Evolutionary conservation across 495 filamentous ascomycete species (phyloP).

Genomic region (Talaromyces proteolyticus): DNA sequence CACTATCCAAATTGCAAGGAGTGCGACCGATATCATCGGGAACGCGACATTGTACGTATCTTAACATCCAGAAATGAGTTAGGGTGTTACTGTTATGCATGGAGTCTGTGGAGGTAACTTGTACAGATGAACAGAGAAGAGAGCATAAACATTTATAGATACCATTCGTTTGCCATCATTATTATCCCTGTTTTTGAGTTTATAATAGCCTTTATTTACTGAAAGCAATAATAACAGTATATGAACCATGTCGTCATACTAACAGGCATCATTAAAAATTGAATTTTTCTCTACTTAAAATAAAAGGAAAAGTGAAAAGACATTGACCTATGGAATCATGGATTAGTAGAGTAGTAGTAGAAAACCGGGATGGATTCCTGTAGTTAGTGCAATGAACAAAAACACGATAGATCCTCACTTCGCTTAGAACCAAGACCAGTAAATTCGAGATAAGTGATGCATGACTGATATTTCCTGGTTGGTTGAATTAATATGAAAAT

Average conservation of each 20-base stretch:
- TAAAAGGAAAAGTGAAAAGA: no score
- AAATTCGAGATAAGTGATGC: neutral
- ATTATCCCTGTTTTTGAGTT: neutral
- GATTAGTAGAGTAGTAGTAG: neutral
- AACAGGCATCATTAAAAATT: no score
- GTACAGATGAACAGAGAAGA: neutral
- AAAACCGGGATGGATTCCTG: neutral
- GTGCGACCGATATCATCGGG: conserved; percentile 1
- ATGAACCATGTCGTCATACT: neutral
- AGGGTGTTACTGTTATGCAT: neutral
- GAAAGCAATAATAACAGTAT: neutral
- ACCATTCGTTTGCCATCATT: neutral
- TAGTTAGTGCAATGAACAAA: neutral
- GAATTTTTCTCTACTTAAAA: no score
- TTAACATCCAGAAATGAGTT: neutral
- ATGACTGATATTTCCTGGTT: no score
- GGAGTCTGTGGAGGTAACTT: neutral
- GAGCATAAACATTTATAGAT: neutral
- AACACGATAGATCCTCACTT: neutral
- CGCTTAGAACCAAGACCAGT: neutral
- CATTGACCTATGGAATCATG: neutral
- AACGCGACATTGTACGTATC: neutral
- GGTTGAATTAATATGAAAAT: no score
- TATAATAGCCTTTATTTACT: neutral
- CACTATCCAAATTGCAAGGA: conserved; percentile 47